Evolutionary conservation across 2,329 filamentous ascomycete genomes (phyloP), one percentile per base, ranked within the genome.

Genomic region (Ceratocystiopsis minuta): DNA sequence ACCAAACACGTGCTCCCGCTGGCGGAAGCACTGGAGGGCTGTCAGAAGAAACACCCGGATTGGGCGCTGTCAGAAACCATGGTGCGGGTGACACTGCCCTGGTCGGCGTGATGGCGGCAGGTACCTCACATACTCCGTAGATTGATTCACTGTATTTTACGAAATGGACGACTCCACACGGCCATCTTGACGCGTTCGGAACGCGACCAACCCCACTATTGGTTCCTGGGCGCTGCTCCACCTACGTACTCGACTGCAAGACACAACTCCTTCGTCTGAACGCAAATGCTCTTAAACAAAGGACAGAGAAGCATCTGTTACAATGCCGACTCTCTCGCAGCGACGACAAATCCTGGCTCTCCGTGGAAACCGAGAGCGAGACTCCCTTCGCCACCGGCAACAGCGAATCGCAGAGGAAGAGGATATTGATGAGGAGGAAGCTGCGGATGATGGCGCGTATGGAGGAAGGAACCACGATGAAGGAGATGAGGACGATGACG

Each of bases 31-130:
- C 41, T 48, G 32, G 33, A 37, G 17, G 36, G 39, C 36, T 48
- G 45, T 42, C 47, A 48, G 28, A 46, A 46, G 40, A 49, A 50
- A 28, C 49, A 50, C 35, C 49, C 49, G 13, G 47, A 50, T 42
- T 49, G 46, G 47, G 31, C 18, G 15, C 44, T 50, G 16, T 28
- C 32, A 11, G 41, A 42, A 12, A 45, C 43, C 24, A 41, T 40
- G 16, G 45, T 45, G 16, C 35, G 37, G 16, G 15, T 46, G 37
- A 42, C 35, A n/a, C 18, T 46, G 24, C 37, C 43, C 11, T 46
- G 37, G 36, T 7, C 34, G 24, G 28, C 36, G n/a, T 24, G 40
- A 42, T 28, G 24, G 2, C 24, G 9, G 24, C 24, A n/a, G n/a
- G n/a, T n/a, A n/a, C n/a, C n/a, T n/a, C n/a, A 20, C 20, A 20